Percentiles rank a stretch among this genome's conserved stretches.
phyloP scores from a whole-genome alignment of 2,329 filamentous ascomycete species.

The Penicillium sp. region DNA sequence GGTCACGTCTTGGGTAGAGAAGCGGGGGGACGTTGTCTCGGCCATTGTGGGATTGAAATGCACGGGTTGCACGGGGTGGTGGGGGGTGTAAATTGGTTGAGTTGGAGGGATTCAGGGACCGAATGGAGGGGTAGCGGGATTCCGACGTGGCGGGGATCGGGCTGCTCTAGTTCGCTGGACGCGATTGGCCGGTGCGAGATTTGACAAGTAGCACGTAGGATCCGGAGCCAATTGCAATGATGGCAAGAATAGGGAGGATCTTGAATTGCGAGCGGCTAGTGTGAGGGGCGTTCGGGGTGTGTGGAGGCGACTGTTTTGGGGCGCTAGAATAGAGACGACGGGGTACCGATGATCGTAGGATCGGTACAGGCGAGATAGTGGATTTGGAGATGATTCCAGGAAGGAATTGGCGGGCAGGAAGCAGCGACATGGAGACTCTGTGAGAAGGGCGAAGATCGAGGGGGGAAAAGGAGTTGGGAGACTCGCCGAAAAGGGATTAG shows the following conservation, averaged over 20 bases:
- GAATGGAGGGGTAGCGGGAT: slow-evolving; percentile 39
- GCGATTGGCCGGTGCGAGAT: slow-evolving; percentile 38
- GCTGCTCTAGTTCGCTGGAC: slow-evolving; percentile 12
- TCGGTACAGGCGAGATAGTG: slow-evolving; percentile 1
- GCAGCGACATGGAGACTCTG: slow-evolving; percentile 16
- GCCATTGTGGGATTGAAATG: slow-evolving; percentile 28
- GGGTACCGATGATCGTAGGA: slow-evolving; percentile 16
- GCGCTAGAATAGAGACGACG: slow-evolving; percentile 20
- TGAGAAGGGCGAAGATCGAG: background rate
- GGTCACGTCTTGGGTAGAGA: slow-evolving; percentile 75
- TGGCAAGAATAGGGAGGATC: slow-evolving; percentile 43
- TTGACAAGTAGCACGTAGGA: slow-evolving; percentile 53
- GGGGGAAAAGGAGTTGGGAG: background rate
- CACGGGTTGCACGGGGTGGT: background rate
- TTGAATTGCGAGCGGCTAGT: slow-evolving; percentile 39
- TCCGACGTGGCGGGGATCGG: slow-evolving; percentile 1
- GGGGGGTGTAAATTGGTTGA: slow-evolving; percentile 16
- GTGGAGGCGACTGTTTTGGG: slow-evolving; percentile 14
- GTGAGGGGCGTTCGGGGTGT: slow-evolving; percentile 23
- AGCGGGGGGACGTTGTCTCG: slow-evolving; percentile 63
- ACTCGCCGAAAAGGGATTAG: background rate
- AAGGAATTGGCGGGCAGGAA: slow-evolving; percentile 15
- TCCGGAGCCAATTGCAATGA: slow-evolving; percentile 49
- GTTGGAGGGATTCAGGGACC: slow-evolving; percentile 52
- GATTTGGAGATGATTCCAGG: slow-evolving; percentile 19